These are phyloP conservation scores for Lachnellula hyalina DNA, from an alignment of 2,329 filamentous ascomycete species.

Conservation along the genomic window DNA sequence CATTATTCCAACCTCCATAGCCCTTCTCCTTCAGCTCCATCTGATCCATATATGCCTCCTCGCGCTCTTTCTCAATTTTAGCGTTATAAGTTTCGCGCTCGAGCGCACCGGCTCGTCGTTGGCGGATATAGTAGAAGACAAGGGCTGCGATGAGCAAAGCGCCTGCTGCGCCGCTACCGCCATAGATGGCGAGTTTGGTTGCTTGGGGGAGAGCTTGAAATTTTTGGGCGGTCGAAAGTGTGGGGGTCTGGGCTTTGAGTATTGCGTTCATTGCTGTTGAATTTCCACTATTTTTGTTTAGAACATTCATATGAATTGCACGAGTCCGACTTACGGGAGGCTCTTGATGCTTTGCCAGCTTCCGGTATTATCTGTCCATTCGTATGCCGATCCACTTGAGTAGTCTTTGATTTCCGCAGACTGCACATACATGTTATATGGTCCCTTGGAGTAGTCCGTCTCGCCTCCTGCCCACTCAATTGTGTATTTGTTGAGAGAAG, in stretches of 20 bases:
- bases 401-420: conserved; percentile 56
- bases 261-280: conserved; percentile 48
- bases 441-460: conserved; percentile 58
- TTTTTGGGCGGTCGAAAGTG: conserved; percentile 45
- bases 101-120: conserved; percentile 45
- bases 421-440: conserved; percentile 70
- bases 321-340: conserved; percentile 40
- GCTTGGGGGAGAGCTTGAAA: conserved; percentile 46
- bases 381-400: conserved; percentile 55
- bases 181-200: conserved; percentile 51
- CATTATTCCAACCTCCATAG: conserved; percentile 24
- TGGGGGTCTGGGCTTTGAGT: conserved; percentile 24
- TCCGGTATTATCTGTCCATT: conserved; percentile 57
- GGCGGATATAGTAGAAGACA: conserved; percentile 50
- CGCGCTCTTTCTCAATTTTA: conserved; percentile 27
- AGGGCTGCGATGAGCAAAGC: conserved; percentile 38
- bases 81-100: conserved; percentile 42
- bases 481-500: conserved; percentile 49
- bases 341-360: conserved; percentile 59
- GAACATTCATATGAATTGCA: conserved; percentile 7
- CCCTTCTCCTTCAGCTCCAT: conserved; percentile 29
- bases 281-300: conserved; percentile 43
- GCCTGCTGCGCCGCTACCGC: conserved; percentile 40
- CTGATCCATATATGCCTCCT: conserved; percentile 24
- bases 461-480: conserved; percentile 63